These are phyloP conservation scores for Xylariaceae sp. DNA, from an alignment of 2,329 filamentous ascomycete species.

Conservation along the genomic window DNA sequence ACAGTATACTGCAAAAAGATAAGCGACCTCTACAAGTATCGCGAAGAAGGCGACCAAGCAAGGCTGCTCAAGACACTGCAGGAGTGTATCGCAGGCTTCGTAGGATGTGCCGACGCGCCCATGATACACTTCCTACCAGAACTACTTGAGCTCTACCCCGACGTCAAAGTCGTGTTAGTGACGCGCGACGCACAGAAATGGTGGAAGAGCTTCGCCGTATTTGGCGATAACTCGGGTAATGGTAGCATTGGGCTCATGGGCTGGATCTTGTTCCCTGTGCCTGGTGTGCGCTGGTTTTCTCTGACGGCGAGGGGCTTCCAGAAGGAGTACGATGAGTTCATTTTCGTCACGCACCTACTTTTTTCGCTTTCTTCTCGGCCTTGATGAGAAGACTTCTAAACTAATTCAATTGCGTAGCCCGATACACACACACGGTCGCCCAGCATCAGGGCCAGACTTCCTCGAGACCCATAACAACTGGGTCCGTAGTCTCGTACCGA, in stretches of 20 bases:
- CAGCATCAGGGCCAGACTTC: neutral
- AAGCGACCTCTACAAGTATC: slow-evolving; percentile 28
- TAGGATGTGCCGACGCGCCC: slow-evolving; percentile 43
- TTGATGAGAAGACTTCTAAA: too few species aligned
- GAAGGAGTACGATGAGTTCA: slow-evolving; percentile 1
- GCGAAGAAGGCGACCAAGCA: slow-evolving; percentile 23
- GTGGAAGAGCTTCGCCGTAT: slow-evolving; percentile 28
- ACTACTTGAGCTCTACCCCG: slow-evolving; percentile 45
- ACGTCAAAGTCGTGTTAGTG: slow-evolving; percentile 45
- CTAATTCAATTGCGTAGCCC: neutral
- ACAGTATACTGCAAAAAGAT: slow-evolving; percentile 21
- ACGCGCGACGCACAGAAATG: slow-evolving; percentile 34
- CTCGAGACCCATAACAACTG: slow-evolving; percentile 5
- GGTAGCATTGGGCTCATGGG: neutral
- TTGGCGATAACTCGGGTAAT: neutral
- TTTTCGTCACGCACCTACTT: neutral
- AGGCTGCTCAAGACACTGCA: slow-evolving; percentile 32
- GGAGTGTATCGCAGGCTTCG: slow-evolving; percentile 40
- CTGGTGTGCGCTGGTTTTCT: slow-evolving; percentile 11
- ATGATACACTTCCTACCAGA: slow-evolving; percentile 41
- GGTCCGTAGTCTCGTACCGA: slow-evolving; percentile 18
- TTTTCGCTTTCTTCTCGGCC: neutral
- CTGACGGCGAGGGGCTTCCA: neutral
- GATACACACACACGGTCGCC: neutral
- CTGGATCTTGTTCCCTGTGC: slow-evolving; percentile 2